Percentiles rank a stretch among this genome's conserved stretches.
These are phyloP conservation scores for Solanum sparsipilum DNA, from an alignment of 257 asterid genomes.

Conservation along the genomic window DNA sequence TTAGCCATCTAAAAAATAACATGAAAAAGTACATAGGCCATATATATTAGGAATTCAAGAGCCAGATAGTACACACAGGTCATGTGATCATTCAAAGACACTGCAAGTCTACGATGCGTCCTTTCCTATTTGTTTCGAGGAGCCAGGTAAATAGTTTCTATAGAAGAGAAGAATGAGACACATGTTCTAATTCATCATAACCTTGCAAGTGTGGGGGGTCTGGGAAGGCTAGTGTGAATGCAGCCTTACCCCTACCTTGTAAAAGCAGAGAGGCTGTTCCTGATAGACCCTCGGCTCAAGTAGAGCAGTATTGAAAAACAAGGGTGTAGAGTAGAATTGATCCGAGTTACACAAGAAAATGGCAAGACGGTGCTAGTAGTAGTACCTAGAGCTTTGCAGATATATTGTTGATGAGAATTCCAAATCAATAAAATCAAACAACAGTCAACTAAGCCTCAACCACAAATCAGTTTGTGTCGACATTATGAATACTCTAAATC, in stretches of 20 bases:
- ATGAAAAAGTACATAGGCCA: background rate
- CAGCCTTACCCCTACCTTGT: background rate
- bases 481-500: background rate
- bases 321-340: background rate
- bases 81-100: background rate
- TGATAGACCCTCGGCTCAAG: background rate
- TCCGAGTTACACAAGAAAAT: background rate
- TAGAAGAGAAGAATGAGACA: background rate
- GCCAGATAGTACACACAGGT: background rate
- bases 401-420: background rate
- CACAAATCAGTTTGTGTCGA: background rate
- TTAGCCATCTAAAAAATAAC: background rate
- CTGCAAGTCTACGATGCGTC: background rate
- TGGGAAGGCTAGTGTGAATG: background rate
- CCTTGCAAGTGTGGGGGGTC: background rate
- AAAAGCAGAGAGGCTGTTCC: accelerated
- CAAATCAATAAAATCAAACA: background rate
- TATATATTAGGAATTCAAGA: background rate
- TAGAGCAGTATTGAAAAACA: background rate
- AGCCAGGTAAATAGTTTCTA: background rate
- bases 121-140: background rate
- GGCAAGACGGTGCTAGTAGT: background rate
- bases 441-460: background rate
- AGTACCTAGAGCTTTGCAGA: background rate
- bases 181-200: background rate